Evolutionary conservation across 208 protist genomes (phyloP).

Genomic region (Angomonas deanei): DNA sequence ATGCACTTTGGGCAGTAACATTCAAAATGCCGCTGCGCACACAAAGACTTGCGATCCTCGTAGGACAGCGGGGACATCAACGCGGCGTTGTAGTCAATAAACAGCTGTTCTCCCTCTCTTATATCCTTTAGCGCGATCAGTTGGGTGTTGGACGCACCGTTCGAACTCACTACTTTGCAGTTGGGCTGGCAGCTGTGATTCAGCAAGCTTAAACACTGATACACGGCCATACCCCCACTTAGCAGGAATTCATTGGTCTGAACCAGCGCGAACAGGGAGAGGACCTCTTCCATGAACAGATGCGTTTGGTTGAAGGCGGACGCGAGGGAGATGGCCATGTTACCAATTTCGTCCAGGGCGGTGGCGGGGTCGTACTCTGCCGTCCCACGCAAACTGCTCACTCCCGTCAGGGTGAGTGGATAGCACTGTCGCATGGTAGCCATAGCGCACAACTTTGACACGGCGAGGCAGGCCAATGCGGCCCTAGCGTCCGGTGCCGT

Average conservation of each 20-base stretch:
- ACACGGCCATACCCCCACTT: conserved; percentile 51
- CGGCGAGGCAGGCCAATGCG: conserved; percentile 61
- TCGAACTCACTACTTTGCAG: conserved; percentile 41
- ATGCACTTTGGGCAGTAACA: conserved; percentile 82
- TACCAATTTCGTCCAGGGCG: conserved; percentile 69
- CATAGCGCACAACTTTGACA: conserved; percentile 76
- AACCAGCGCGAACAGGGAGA: conserved; percentile 78
- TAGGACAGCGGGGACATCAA: conserved; percentile 66
- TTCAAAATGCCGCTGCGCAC: conserved; percentile 80
- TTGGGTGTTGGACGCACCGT: conserved; percentile 8
- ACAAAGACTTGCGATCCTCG: conserved; percentile 68
- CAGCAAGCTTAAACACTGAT: conserved; percentile 59
- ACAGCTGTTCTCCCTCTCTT: conserved; percentile 77
- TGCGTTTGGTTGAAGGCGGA: conserved; percentile 58
- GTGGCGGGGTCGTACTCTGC: conserved; percentile 75
- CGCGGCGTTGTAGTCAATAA: conserved; percentile 80
- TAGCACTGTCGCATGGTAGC: conserved; percentile 69
- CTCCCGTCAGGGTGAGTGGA: conserved; percentile 50
- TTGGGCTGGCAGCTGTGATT: conserved; percentile 90
- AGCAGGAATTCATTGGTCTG: conserved; percentile 85
- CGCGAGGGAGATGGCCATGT: conserved; percentile 56
- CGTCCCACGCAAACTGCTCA: conserved; percentile 46
- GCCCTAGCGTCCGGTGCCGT: conserved; percentile 38
- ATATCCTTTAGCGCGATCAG: conserved; percentile 65
- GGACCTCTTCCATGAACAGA: conserved; percentile 82